Base-by-base conservation (phyloP, 2,329 filamentous ascomycete species). In the Xylariaceae sp. region DNA sequence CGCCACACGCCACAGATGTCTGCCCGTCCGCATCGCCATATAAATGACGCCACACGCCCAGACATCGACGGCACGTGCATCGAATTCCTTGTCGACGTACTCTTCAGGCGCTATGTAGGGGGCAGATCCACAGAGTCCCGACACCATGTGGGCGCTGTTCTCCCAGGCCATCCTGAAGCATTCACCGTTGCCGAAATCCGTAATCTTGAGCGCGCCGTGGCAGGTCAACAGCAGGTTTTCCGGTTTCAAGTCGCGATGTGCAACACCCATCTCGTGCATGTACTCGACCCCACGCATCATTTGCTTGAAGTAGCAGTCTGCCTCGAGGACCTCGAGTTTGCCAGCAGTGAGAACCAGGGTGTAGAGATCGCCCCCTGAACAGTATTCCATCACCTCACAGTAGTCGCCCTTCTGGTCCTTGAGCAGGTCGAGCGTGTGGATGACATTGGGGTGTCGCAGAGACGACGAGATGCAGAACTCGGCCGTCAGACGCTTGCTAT, bases 81-180 rank as follows among this genome's bases (percentile, higher is more conserved):
- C 92, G 51, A 98, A 98, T 60, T 98, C 92, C 61, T 83, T 88
- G 59, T 94, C 89, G 2, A 82, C 78, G 56, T 98, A 98, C 62
- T 98, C 92, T 61, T 98, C 92, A 0, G 92, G 92, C 1, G 92
- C 87, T 52, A 98, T 98, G 59, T 98, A 98, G 0, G 92, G 92
- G 15, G 90, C 92, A 11, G 89, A 96, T 28, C 92, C 92, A 62
- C 92, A 98, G 9, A 98, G 79, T 30, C 92, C 92, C 28, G 88
- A 90, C 3, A 94, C 95, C 89, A 97, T 96, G 64, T 97, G 92
- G 14, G 92, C 85, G 62, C 97, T 89, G 38, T 88, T 92, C 64
- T 98, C 92, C 92, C 92, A 98, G 2, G 92, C 92, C 90, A 97
- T 97, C 40, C 92, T 84, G 75, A 98, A 98, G 65, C 92, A 98